Conservation (phyloP, 2,329 filamentous ascomycete genomes). For the Ceratocystis huliohia region DNA sequence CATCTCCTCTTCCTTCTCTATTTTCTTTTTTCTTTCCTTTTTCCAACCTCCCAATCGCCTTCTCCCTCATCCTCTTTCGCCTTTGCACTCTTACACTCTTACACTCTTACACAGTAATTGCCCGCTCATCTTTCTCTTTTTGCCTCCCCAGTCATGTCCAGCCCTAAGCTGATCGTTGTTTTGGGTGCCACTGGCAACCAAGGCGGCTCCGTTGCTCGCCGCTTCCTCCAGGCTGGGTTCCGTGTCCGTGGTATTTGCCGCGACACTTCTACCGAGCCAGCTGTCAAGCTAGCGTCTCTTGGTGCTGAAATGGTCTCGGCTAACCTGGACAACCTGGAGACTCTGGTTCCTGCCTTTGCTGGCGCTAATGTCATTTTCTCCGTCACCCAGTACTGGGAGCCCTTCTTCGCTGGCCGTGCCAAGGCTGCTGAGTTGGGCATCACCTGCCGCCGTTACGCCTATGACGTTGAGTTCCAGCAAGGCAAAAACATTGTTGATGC, state of each 20-base stretch:
- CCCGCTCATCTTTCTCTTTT: neutral
- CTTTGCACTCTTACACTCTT: neutral
- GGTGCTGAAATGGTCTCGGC: slow-evolving; percentile 36
- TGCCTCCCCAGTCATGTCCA: slow-evolving; percentile 14
- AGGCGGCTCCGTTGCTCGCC: slow-evolving; percentile 40
- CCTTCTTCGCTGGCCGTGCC: slow-evolving; percentile 34
- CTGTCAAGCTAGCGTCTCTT: slow-evolving; percentile 30
- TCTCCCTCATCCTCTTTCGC: neutral
- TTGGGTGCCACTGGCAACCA: slow-evolving; percentile 40
- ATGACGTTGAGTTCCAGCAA: slow-evolving; percentile 38
- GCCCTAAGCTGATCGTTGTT: slow-evolving; percentile 33
- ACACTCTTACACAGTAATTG: neutral
- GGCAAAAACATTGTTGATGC: slow-evolving; percentile 45
- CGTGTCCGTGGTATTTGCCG: slow-evolving; percentile 38
- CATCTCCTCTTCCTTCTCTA: neutral
- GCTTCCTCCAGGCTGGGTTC: slow-evolving; percentile 33
- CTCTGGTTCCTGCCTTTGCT: slow-evolving; percentile 32
- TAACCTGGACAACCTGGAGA: slow-evolving; percentile 32
- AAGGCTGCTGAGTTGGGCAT: slow-evolving; percentile 31
- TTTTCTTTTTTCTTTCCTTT: neutral
- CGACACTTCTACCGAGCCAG: slow-evolving; percentile 31
- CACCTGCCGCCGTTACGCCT: slow-evolving; percentile 34
- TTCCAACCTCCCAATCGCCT: neutral
- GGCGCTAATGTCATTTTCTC: slow-evolving; percentile 41
- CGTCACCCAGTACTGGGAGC: slow-evolving; percentile 44